Conservation (phyloP, 495 filamentous ascomycete species). For the Articulospora tetracladia region DNA sequence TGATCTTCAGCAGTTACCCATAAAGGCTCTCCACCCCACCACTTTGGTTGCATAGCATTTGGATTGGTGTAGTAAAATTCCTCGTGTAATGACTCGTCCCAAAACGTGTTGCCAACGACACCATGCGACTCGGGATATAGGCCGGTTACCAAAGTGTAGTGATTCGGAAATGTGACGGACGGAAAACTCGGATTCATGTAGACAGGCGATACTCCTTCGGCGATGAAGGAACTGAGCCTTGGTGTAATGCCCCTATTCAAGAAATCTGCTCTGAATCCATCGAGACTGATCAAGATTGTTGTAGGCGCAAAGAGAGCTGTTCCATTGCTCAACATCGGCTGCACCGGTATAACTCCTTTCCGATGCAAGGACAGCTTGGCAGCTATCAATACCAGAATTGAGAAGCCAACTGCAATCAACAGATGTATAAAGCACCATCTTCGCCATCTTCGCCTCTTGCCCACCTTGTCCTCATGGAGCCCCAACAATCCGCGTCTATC, state of each 20-base stretch:
- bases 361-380: conserved; percentile 44
- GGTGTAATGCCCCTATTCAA: conserved; percentile 80
- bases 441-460: conserved; percentile 38
- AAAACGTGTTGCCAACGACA: conserved; percentile 91
- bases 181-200: conserved; percentile 95
- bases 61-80: conserved; percentile 88
- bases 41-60: conserved; percentile 72
- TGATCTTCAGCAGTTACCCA: conserved; percentile 88
- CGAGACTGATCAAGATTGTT: conserved; percentile 89
- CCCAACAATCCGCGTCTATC: conserved; percentile 43
- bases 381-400: conserved; percentile 43
- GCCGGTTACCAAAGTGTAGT: conserved; percentile 91
- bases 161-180: conserved; percentile 96
- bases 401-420: conserved; percentile 45
- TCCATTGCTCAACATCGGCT: conserved; percentile 59
- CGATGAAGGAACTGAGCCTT: conserved; percentile 72
- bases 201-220: conserved; percentile 77
- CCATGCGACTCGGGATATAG: conserved; percentile 92
- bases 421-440: conserved; percentile 51
- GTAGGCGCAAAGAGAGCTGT: conserved; percentile 84
- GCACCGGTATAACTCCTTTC: conserved; percentile 22
- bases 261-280: conserved; percentile 97
- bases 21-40: conserved; percentile 92
- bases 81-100: conserved; percentile 69
- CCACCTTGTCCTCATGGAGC: conserved; percentile 39